Base-by-base conservation (phyloP, 1,284 basidiomycete species). In the Sporisorium scitamineum region DNA sequence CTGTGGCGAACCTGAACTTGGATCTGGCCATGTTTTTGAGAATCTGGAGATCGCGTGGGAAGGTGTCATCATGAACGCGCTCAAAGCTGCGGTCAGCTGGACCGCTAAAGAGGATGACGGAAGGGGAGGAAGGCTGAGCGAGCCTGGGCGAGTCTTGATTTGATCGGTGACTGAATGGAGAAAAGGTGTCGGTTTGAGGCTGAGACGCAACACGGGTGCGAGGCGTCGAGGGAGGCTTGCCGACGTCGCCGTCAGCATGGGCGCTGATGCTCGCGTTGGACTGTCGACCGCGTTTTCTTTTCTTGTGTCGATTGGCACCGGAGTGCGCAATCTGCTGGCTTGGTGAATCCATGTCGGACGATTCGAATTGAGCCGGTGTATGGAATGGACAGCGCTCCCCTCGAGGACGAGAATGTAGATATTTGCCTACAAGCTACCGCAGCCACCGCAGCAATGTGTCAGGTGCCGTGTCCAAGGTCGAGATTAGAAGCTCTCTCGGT, bases 1-100 rank as follows among this genome's bases (percentile, higher is more conserved):
- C 39, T n/a, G 68, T 44, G 2, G 56, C 57, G 5, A 78, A 31
- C 14, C 48, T 58, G 55, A 73, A 80, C 53, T 77, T 80, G 31
- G 45, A 41, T 24, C 67, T 54, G 7, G 61, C 72, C 37, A 75
- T 59, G 29, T 13, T 54, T 29, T 67, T 57, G 47, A 75, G 67
- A 1, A 48, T 14, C 22, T 50, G 10, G 13, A 75, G 29, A 22
- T 64, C 45, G 29, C 53, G 56, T 10, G 72, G 72, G 22, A 75
- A 72, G 8, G 51, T 47, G 18, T 70, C 72, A 52, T 70, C 67
- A 57, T 66, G 63, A 13, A 70, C 57, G 6, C 72, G 62, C 32
- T 75, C 72, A n/a, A 75, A 75, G 51, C 59, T 59, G 27, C 56
- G 55, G 20, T 66, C 24, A 8, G 62, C 54, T 14, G 72, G 72